Evolutionary conservation across 305 asterid species (phyloP).

Genomic region (Fraxinus velutina): DNA sequence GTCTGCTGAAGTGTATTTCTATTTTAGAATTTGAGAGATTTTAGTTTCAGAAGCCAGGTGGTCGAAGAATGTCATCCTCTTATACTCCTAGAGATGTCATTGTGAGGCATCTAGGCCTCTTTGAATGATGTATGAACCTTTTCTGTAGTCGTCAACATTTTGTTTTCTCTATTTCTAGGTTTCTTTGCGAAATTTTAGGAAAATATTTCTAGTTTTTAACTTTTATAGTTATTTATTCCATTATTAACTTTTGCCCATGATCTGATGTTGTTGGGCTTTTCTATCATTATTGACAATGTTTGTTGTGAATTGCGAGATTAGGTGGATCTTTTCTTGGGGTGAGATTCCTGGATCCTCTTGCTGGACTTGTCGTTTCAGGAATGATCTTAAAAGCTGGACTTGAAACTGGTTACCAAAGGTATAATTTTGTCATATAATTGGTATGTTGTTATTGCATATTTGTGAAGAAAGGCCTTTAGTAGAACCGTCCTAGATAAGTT

Average conservation of each 20-base stretch:
- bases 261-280: background rate
- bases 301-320: slow-evolving; percentile 30
- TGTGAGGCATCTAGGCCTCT: background rate
- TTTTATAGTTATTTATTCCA: background rate
- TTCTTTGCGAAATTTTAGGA: background rate
- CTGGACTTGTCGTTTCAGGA: slow-evolving; percentile 88
- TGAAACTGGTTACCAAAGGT: slow-evolving; percentile 92
- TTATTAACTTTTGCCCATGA: background rate
- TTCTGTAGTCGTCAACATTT: background rate
- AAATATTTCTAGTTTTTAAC: too few relatives aligned
- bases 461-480: background rate
- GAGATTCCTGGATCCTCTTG: slow-evolving; percentile 87
- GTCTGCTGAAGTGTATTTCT: background rate
- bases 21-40: background rate
- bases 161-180: background rate
- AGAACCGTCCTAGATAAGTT: slow-evolving; percentile 4
- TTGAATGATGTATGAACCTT: background rate
- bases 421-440: slow-evolving; percentile 12
- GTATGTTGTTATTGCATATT: background rate
- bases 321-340: slow-evolving; percentile 95
- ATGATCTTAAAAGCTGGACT: slow-evolving; percentile 94
- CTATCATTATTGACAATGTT: slow-evolving; percentile 3
- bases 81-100: background rate
- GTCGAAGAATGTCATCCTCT: background rate
- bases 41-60: background rate